Percentiles rank a stretch among this genome's conserved stretches.
Evolutionary conservation across 1,284 basidiomycete species (phyloP).

Genomic region (Pisolithus thermaeus): DNA sequence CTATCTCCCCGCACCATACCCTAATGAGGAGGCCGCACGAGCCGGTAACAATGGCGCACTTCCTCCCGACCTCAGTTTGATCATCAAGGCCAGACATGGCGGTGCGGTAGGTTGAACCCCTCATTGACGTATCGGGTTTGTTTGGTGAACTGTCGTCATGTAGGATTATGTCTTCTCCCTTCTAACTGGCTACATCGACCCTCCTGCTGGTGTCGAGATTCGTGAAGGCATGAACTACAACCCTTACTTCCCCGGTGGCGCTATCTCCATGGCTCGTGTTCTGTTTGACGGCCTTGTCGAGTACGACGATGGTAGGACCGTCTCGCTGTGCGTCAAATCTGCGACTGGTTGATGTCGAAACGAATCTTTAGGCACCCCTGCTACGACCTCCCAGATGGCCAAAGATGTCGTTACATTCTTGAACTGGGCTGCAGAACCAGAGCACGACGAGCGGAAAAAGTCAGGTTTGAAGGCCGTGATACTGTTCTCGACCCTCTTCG

Average conservation of each 20-base stretch:
- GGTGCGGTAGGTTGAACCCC: constrained; percentile 57
- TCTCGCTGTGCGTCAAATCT: background rate
- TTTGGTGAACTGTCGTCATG: constrained; percentile 28
- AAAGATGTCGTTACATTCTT: constrained; percentile 98
- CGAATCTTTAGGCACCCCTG: constrained; percentile 71
- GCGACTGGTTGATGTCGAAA: constrained; percentile 4
- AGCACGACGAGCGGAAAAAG: constrained; percentile 97
- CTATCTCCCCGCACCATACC: constrained; percentile 94
- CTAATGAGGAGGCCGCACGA: constrained; percentile 97
- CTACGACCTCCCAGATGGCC: constrained; percentile 98
- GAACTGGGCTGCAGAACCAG: constrained; percentile 93
- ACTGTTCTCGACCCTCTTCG: constrained; percentile 78
- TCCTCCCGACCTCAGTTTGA: constrained; percentile 96
- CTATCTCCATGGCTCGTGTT: constrained; percentile 97
- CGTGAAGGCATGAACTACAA: constrained; percentile 99
- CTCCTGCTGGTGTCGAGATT: constrained; percentile 94
- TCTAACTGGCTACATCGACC: constrained; percentile 95
- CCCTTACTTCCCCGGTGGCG: constrained; percentile 95
- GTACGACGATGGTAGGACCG: constrained; percentile 78
- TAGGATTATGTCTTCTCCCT: constrained; percentile 97
- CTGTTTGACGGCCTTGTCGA: constrained; percentile 95
- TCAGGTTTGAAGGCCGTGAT: constrained; percentile 92
- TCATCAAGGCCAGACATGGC: constrained; percentile 97
- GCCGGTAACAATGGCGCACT: constrained; percentile 92
- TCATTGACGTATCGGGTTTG: background rate